Evolutionary conservation across 192 early-diverging fungal species (phyloP), one percentile per base, ranked within the genome.

Genomic region (Backusella tarrabulga): DNA sequence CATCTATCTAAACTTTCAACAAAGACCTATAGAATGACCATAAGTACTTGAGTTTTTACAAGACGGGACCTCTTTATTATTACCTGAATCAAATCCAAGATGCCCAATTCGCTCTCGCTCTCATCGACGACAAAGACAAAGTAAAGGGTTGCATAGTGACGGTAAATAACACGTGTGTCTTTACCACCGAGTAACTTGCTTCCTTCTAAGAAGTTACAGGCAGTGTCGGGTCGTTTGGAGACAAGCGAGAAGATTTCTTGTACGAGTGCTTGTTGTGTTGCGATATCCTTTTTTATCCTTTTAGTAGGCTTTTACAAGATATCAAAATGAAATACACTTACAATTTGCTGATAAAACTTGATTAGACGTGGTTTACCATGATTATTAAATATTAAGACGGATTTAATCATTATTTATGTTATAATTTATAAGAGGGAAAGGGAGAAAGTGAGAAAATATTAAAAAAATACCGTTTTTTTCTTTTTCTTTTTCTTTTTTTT

Each of bases 321-420:
- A 40, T 21, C 34, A 26, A 67, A 26, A 29, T 1, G 6, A 32
- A 3, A 67, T 8, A 29, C 29, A 68, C 83, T 78, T 89, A 94
- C 94, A 54, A 98, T 87, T 73, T 96, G 95, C 80, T 95, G 91
- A 83, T 98, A 99, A 86, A 96, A 97, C 79, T 96, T 93, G 79
- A 96, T 91, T 29, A 98, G 81, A 75, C 98, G 91, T 46, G 98
- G 95, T 79, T 97, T 98, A 70, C 98, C 98, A 76, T 94, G 91
- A 81, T 96, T 97, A 86, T 99, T 99, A 86, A 99, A 98, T 83
- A 98, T 98, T 76, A 98, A 91, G n/a, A 97, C 96, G n/a, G 95
- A 95, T 76, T 95, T 93, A 80, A 99, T 97, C 93, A 95, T 95
- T 78, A n/a, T 82, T 44, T 34, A 32, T 67, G 34, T 54, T 54